These are phyloP conservation scores for Sordariomycetes sp. DNA, from an alignment of 2,329 filamentous ascomycete species.

Conservation along the genomic window DNA sequence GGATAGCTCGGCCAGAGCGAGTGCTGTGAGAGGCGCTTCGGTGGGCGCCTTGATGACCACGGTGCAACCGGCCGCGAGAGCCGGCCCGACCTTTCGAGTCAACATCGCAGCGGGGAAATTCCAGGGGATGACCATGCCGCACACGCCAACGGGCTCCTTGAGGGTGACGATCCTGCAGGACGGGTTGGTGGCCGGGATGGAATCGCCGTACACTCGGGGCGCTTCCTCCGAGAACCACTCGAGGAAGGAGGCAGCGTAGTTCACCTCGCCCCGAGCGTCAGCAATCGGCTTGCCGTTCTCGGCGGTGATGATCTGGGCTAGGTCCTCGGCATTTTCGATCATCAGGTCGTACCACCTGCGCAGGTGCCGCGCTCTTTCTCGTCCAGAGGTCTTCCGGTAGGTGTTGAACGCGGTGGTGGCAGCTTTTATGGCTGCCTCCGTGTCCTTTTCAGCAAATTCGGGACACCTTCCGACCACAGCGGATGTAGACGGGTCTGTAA, in stretches of 20 bases:
- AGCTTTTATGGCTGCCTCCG: constrained; percentile 57
- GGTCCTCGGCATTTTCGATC: constrained; percentile 53
- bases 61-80: constrained; percentile 91
- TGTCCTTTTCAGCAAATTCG: constrained; percentile 60
- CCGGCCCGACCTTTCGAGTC: constrained; percentile 59
- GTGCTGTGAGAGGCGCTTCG: constrained; percentile 84
- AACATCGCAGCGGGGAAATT: constrained; percentile 79
- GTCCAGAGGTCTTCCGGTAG: constrained; percentile 50
- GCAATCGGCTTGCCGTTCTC: constrained; percentile 70
- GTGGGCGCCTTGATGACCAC: constrained; percentile 85
- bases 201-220: constrained; percentile 62
- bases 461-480: constrained; percentile 16
- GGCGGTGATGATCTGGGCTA: constrained; percentile 57
- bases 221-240: constrained; percentile 79
- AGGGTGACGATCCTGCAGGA: constrained; percentile 68
- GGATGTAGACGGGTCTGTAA: background rate
- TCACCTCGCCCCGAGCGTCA: constrained; percentile 62
- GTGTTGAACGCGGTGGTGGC: constrained; percentile 52
- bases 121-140: constrained; percentile 77
- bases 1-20: constrained; percentile 79
- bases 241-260: constrained; percentile 65
- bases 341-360: constrained; percentile 59
- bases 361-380: constrained; percentile 48
- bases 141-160: constrained; percentile 78
- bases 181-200: constrained; percentile 58